These are phyloP conservation scores for Parastagonospora avenae DNA, from an alignment of 2,329 filamentous ascomycete species.

Conservation along the genomic window DNA sequence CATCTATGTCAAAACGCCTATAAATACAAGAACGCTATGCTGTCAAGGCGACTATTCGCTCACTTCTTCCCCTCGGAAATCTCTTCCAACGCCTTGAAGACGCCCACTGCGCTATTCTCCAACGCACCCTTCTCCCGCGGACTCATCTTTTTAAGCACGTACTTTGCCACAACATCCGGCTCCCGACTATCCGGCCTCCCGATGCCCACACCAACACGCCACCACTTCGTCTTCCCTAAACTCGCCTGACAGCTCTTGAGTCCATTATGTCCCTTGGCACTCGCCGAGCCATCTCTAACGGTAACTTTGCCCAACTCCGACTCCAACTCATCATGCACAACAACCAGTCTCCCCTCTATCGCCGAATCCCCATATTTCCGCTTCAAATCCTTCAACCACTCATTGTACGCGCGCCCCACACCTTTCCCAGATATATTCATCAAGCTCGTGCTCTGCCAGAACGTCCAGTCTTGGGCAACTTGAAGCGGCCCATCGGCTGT, in stretches of 20 bases:
- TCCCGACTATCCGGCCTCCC: slow-evolving; percentile 77
- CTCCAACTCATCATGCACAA: slow-evolving; percentile 91
- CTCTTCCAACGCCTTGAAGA: slow-evolving; percentile 59
- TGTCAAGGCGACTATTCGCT: slow-evolving; percentile 2
- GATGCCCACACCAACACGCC: slow-evolving; percentile 81
- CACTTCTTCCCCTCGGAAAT: slow-evolving; percentile 49
- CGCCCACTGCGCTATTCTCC: slow-evolving; percentile 53
- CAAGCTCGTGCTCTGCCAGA: slow-evolving; percentile 74
- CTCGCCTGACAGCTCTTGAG: slow-evolving; percentile 48
- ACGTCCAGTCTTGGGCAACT: slow-evolving; percentile 56
- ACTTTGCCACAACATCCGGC: slow-evolving; percentile 69
- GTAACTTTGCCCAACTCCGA: slow-evolving; percentile 69
- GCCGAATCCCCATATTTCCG: slow-evolving; percentile 10
- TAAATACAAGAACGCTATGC: slow-evolving; percentile 6
- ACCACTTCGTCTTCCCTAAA: slow-evolving; percentile 47
- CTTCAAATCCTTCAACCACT: slow-evolving; percentile 45
- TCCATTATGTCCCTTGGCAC: slow-evolving; percentile 53
- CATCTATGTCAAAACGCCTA: slow-evolving; percentile 1
- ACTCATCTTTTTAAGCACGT: slow-evolving; percentile 75
- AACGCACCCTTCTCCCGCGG: slow-evolving; percentile 48
- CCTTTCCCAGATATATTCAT: slow-evolving; percentile 88
- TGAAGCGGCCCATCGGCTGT: slow-evolving; percentile 6
- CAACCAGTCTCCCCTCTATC: slow-evolving; percentile 63
- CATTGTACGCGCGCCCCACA: slow-evolving; percentile 68
- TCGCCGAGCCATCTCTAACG: slow-evolving; percentile 63